These are phyloP conservation scores for Ceratonia siliqua DNA, from an alignment of 306 rosid genomes.

Conservation along the genomic window DNA sequence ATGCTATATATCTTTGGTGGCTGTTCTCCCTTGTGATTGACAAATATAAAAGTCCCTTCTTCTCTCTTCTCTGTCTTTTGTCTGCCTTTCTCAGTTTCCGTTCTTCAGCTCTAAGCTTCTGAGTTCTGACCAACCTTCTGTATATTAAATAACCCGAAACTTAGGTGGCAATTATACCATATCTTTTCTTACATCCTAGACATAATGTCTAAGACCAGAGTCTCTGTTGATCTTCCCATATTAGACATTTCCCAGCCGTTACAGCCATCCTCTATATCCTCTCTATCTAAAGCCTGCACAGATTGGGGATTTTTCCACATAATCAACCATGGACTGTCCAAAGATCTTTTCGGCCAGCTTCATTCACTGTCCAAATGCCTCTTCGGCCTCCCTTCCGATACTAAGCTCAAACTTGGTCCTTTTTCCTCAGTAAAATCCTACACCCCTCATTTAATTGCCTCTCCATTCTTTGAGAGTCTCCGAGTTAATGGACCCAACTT, in stretches of 20 bases:
- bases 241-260: conserved; percentile 79
- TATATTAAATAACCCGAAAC: conserved; percentile 46
- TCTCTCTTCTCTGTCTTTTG: conserved; percentile 29
- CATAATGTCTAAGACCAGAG: conserved; percentile 55
- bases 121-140: conserved; percentile 33
- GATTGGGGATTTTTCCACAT: conserved; percentile 94
- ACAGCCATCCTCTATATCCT: conserved; percentile 55
- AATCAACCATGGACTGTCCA: conserved; percentile 87
- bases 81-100: conserved; percentile 2
- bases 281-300: conserved; percentile 73
- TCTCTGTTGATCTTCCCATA: conserved; percentile 69
- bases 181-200: conserved; percentile 47
- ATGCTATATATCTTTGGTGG: conserved; percentile 39
- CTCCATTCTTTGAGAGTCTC: conserved; percentile 96
- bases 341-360: conserved; percentile 64
- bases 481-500: conserved; percentile 80
- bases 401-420: conserved; percentile 90
- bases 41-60: conserved; percentile 30
- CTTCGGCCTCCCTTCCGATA: conserved; percentile 74
- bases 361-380: conserved; percentile 51
- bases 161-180: conserved; percentile 53
- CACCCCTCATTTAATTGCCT: conserved; percentile 94
- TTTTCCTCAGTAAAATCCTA: conserved; percentile 72
- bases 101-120: conserved; percentile 39
- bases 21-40: conserved; percentile 36